Percentiles rank a stretch among this genome's conserved stretches.
phyloP scores from a whole-genome alignment of 768 basidiomycete species.

The Tylopilus sp. region DNA sequence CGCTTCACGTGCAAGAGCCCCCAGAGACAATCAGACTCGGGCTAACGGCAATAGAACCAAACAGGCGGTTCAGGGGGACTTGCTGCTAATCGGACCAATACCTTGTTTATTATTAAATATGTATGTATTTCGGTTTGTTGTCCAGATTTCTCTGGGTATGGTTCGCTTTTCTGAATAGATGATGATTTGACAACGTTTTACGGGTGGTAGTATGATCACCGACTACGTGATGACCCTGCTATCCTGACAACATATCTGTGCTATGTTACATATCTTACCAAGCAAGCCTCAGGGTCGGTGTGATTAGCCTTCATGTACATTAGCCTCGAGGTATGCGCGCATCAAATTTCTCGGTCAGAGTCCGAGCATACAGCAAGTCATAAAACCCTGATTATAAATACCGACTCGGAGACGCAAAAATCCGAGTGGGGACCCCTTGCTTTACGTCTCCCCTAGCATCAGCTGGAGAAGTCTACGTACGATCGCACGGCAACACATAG shows the following conservation, averaged over 20 bases:
- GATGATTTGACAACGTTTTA: background rate
- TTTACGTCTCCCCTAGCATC: no score
- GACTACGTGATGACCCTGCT: background rate
- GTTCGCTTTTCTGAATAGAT: background rate
- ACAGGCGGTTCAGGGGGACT: constrained; percentile 3
- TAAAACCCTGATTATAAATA: background rate
- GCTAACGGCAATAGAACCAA: constrained; percentile 10
- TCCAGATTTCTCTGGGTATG: background rate
- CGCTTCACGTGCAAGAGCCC: constrained; percentile 39
- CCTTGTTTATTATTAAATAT: constrained; percentile 19
- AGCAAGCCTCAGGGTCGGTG: background rate
- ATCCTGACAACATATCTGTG: background rate
- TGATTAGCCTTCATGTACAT: background rate
- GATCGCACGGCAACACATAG: no score
- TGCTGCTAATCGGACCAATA: constrained; percentile 17
- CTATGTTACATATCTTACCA: background rate
- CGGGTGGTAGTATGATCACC: background rate
- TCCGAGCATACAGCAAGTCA: background rate
- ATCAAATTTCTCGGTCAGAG: background rate
- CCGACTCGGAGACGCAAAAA: no score
- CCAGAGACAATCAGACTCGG: constrained; percentile 38
- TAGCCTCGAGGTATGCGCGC: background rate
- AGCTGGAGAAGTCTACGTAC: no score
- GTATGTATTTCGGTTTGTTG: background rate
- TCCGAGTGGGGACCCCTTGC: no score